Base-by-base conservation (phyloP, 1,139 yeast genomes). In the Arxiozyma slooffiae region DNA sequence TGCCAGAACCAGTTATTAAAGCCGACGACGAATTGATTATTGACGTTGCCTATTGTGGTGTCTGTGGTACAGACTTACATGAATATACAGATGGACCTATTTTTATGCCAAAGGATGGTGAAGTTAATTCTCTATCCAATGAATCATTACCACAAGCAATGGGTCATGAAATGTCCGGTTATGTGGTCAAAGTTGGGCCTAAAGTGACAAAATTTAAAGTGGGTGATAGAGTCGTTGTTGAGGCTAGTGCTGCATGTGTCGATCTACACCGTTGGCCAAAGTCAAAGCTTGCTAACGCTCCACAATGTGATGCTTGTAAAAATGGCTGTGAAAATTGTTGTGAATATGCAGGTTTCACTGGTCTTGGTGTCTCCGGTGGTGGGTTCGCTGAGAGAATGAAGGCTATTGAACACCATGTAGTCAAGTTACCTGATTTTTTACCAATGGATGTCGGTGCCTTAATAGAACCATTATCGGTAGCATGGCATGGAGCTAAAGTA, bases 131-230 rank as follows among this genome's bases (percentile, higher is more conserved):
- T 7, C 55, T 69, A 42, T 69, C 74, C 2, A 71, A 70, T 14
- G 56, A 58, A 22, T 30, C 47, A 17, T 55, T 68, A 21, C 78
- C 77, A 16, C 63, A 70, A 50, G 66, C 72, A 4, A 58, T 82
- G 67, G 89, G 89, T 23, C 89, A 82, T 62, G 89, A 82, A 62
- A 67, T 71, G 55, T 61, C 73, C n/a, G 79, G 78, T 40, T 62
- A 68, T 17, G 73, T 75, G 22, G 58, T 62, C 7, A 68, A 59
- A n/a, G 63, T 74, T 24, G 78, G 79, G 22, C 49, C 61, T 1
- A 59, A 52, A 20, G 70, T 67, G 7, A 57, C 53, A 1, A 53
- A 60, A 14, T 52, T 70, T 24, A 60, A 68, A 52, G 60, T 59
- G 7, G 77, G 77, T 43, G 76, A 74, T 57, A 65, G 67, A 45